phyloP scores from a whole-genome alignment of 768 basidiomycete species.

The Daedaleopsis nitida region DNA sequence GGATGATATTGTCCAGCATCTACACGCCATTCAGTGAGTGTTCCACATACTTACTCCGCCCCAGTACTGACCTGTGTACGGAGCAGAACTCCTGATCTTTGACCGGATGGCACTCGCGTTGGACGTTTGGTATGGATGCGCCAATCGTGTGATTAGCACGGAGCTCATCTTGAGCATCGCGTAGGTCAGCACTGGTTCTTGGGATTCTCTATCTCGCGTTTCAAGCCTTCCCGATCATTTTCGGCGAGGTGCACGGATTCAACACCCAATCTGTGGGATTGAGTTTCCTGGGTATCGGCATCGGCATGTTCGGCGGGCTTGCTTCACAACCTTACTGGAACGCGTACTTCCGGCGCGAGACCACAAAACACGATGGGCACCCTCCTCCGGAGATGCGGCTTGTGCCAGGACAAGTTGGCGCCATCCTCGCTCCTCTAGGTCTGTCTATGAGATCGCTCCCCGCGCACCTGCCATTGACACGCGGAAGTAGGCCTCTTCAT shows the following conservation, averaged over 20 bases:
- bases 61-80: neutral
- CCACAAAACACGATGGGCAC: slow-evolving; percentile 41
- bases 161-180: neutral
- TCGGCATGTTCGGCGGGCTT: slow-evolving; percentile 44
- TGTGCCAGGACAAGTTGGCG: slow-evolving; percentile 69
- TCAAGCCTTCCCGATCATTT: slow-evolving; percentile 62
- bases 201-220: slow-evolving; percentile 51
- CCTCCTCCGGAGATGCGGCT: slow-evolving; percentile 70
- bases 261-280: slow-evolving; percentile 51
- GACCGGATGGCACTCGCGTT: slow-evolving; percentile 80
- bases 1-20: slow-evolving; percentile 58
- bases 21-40: slow-evolving; percentile 72
- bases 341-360: slow-evolving; percentile 36
- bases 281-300: slow-evolving; percentile 52
- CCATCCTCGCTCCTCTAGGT: slow-evolving; percentile 53
- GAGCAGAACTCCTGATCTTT: slow-evolving; percentile 56
- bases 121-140: slow-evolving; percentile 56
- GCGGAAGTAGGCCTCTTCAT: slow-evolving; percentile 45
- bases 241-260: slow-evolving; percentile 51
- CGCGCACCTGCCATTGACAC: slow-evolving; percentile 26
- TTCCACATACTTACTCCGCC: neutral
- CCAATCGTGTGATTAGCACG: slow-evolving; percentile 1
- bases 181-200: slow-evolving; percentile 42
- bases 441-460: slow-evolving; percentile 5
- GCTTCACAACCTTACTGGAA: slow-evolving; percentile 50